A percentile compares a stretch with the other conserved stretches of the same genome.
These are phyloP conservation scores for Mycena belliarum DNA, from an alignment of 768 basidiomycete species.

Conservation along the genomic window DNA sequence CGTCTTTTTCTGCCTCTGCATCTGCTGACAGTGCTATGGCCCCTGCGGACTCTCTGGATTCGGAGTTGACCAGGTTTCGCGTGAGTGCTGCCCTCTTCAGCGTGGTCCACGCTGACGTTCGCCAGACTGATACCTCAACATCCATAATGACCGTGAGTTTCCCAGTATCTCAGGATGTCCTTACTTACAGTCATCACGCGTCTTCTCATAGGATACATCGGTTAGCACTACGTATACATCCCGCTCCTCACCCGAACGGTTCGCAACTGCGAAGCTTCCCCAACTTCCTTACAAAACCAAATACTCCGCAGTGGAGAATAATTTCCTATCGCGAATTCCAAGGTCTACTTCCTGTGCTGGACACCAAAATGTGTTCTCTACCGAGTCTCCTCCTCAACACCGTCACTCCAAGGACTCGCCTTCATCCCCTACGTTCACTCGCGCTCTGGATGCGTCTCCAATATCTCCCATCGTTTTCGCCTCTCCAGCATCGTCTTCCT, in stretches of 20 bases:
- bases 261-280: slow-evolving; percentile 11
- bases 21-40: slow-evolving; percentile 12
- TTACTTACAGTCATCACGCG: not conserved
- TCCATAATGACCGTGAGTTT: slow-evolving; percentile 23
- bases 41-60: slow-evolving; percentile 21
- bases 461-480: slow-evolving; percentile 28
- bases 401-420: slow-evolving; percentile 5
- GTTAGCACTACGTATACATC: slow-evolving; percentile 23
- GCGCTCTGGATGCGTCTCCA: slow-evolving; percentile 6
- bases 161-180: not conserved
- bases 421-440: not conserved
- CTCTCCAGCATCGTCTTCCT: slow-evolving; percentile 29
- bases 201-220: slow-evolving; percentile 20
- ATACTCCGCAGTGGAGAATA: slow-evolving; percentile 8
- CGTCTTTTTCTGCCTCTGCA: slow-evolving; percentile 7
- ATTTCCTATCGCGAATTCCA: slow-evolving; percentile 21
- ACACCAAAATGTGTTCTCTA: slow-evolving; percentile 1
- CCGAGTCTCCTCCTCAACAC: slow-evolving; percentile 20
- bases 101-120: too few relatives aligned
- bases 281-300: slow-evolving; percentile 14
- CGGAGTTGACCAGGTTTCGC: slow-evolving; percentile 26
- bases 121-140: slow-evolving; percentile 20
- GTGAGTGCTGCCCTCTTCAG: slow-evolving; percentile 1
- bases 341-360: slow-evolving; percentile 5
- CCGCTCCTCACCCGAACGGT: slow-evolving; percentile 16